Evolutionary conservation across 306 rosid genomes (phyloP), one percentile per base, ranked within the genome.

Genomic region (Casuarina equisetifolia): DNA sequence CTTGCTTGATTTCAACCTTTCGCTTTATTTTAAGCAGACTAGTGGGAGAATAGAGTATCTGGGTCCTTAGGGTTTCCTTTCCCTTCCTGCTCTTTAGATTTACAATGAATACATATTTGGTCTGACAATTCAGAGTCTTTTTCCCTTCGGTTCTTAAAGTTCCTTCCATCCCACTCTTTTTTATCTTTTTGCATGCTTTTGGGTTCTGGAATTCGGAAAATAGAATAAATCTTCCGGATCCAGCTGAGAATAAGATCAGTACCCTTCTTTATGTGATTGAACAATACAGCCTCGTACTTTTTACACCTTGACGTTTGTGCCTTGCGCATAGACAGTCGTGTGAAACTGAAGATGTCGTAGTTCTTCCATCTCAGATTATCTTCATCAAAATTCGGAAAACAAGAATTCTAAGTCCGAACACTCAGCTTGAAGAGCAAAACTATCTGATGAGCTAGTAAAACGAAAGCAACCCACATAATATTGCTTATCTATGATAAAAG

Each of bases 21-120:
- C 75, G 62, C 84, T 80, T 83, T 74, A 6, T 63, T 70, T 32
- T 50, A 73, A n/a, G 83, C 78, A 45, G 80, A 69, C 74, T 82
- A 74, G 77, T 73, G 44, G 61, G 54, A 76, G 43, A 53, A 64
- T 61, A 49, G 71, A 9, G 66, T 74, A 74, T 69, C 66, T 79
- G 78, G 82, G 80, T 76, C 70, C 81, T 86, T 86, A 82, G 89
- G 91, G 89, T 81, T 90, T 79, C 54, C 46, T 64, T 61, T 64
- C 54, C 4, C 54, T 40, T 55, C 73, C 55, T 74, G 72, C 62
- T 9, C 81, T 79, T 76, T 73, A 81, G 57, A 68, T 76, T 57
- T 69, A 45, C 43, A 48, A 57, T 67, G 15, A 44, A 36, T 20
- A 19, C 25, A 42, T 44, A 50, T 53, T 68, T 76, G 50, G 84